phyloP scores from a whole-genome alignment of 768 basidiomycete species.

The Tylopilus plumbeoviolaceoides region DNA sequence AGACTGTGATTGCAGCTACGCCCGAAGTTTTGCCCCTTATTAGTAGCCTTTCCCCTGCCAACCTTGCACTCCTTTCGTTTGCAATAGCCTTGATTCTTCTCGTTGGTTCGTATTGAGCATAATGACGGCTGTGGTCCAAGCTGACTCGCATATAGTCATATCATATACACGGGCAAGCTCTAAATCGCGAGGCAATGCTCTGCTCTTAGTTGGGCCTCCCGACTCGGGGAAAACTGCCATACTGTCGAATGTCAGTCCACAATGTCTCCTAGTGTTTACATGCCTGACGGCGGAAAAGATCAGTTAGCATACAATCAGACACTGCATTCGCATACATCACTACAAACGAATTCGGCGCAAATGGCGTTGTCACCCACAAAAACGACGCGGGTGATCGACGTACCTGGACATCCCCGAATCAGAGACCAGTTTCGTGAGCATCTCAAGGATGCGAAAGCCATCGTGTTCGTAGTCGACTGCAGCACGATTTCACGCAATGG shows the following conservation, averaged over 20 bases:
- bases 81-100: slow-evolving; percentile 40
- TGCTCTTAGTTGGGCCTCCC: slow-evolving; percentile 72
- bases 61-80: slow-evolving; percentile 41
- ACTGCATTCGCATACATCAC: slow-evolving; percentile 68
- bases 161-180: slow-evolving; percentile 42
- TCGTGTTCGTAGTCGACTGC: slow-evolving; percentile 79
- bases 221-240: slow-evolving; percentile 83
- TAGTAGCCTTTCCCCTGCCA: slow-evolving; percentile 36
- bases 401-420: slow-evolving; percentile 84
- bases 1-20: slow-evolving; percentile 5
- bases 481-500: slow-evolving; percentile 76
- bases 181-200: slow-evolving; percentile 47
- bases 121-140: background rate
- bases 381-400: slow-evolving; percentile 56
- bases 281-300: slow-evolving; percentile 11
- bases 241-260: slow-evolving; percentile 55
- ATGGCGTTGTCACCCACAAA: slow-evolving; percentile 42
- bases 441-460: slow-evolving; percentile 54
- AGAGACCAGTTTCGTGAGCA: slow-evolving; percentile 69
- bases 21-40: slow-evolving; percentile 38
- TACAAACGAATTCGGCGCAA: slow-evolving; percentile 64
- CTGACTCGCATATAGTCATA: slow-evolving; percentile 39
- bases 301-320: slow-evolving; percentile 66
- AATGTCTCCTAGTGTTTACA: background rate
- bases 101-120: slow-evolving; percentile 33